Percentiles rank a stretch among this genome's conserved stretches.
These are phyloP conservation scores for Aspergillus awamori DNA, from an alignment of 2,329 filamentous ascomycete genomes.

Conservation along the genomic window DNA sequence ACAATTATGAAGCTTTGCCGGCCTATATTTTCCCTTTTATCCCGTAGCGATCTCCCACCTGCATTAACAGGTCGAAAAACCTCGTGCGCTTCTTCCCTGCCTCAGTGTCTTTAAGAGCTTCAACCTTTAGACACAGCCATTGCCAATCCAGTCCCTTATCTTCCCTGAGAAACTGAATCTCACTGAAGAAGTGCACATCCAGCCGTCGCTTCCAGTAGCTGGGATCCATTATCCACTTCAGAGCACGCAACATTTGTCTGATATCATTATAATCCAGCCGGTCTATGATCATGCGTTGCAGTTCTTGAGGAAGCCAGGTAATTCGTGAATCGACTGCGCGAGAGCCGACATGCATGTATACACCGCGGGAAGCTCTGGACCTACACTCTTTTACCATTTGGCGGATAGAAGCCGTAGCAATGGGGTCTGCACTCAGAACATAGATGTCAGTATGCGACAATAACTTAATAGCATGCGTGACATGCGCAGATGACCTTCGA, in stretches of 20 bases:
- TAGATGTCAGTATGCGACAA: too few relatives aligned
- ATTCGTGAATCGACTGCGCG: neutral
- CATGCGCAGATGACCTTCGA: too few relatives aligned
- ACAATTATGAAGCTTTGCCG: too few relatives aligned
- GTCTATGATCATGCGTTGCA: neutral
- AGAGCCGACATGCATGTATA: neutral
- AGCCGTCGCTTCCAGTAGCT: neutral
- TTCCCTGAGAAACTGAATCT: neutral
- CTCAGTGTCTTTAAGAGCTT: neutral
- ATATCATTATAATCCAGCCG: neutral
- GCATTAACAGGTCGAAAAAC: too few relatives aligned
- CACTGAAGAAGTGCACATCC: neutral
- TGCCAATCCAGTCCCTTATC: neutral
- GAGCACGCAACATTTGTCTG: neutral
- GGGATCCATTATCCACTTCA: neutral
- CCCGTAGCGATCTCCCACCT: too few relatives aligned
- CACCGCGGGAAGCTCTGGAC: too few relatives aligned
- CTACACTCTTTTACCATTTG: too few relatives aligned
- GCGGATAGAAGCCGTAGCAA: too few relatives aligned
- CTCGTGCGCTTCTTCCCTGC: neutral
- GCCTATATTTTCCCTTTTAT: too few relatives aligned
- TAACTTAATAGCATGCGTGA: too few relatives aligned
- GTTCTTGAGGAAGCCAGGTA: neutral
- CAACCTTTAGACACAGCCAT: neutral
- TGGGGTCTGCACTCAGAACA: too few relatives aligned